Percentiles rank a stretch among this genome's conserved stretches.
These are phyloP conservation scores for Apophysomyces trapeziformis DNA, from an alignment of 371 early-diverging fungal genomes.

Conservation along the genomic window DNA sequence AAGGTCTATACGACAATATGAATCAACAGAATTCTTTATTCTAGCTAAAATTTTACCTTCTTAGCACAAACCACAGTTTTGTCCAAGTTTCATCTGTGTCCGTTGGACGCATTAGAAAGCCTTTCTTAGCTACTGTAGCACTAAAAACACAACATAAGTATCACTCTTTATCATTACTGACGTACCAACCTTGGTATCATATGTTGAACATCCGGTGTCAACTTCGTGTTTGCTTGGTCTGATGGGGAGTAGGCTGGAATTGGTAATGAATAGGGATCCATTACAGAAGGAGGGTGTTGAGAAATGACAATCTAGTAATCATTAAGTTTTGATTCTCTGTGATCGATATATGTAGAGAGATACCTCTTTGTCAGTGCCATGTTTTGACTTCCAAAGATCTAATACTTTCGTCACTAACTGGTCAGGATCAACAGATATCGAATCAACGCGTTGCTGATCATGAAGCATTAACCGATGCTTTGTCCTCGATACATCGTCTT, in stretches of 20 bases:
- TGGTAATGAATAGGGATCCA: constrained; percentile 10
- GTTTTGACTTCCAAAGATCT: constrained; percentile 49
- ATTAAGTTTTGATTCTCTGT: background rate
- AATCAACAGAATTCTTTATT: background rate
- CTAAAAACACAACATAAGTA: constrained; percentile 20
- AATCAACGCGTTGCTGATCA: constrained; percentile 13
- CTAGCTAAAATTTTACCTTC: constrained; percentile 31
- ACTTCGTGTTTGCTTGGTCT: constrained; percentile 7
- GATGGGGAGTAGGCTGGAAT: background rate
- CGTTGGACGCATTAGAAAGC: constrained; percentile 53
- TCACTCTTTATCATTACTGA: too few relatives aligned
- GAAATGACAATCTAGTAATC: constrained; percentile 31
- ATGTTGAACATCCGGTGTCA: constrained; percentile 14
- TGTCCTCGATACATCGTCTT: constrained; percentile 58
- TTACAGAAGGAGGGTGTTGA: constrained; percentile 23
- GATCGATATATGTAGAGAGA: background rate
- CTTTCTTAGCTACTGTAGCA: constrained; percentile 57
- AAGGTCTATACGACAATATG: constrained; percentile 55
- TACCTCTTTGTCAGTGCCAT: constrained; percentile 53
- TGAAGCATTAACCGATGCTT: constrained; percentile 40
- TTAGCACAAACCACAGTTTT: constrained; percentile 44
- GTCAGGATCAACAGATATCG: background rate
- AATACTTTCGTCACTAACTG: constrained; percentile 35
- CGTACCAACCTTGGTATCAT: constrained; percentile 38
- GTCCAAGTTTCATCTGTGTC: constrained; percentile 37